These are phyloP conservation scores for Pestalotiopsis sp. DNA, from an alignment of 2,329 filamentous ascomycete genomes.

Conservation along the genomic window DNA sequence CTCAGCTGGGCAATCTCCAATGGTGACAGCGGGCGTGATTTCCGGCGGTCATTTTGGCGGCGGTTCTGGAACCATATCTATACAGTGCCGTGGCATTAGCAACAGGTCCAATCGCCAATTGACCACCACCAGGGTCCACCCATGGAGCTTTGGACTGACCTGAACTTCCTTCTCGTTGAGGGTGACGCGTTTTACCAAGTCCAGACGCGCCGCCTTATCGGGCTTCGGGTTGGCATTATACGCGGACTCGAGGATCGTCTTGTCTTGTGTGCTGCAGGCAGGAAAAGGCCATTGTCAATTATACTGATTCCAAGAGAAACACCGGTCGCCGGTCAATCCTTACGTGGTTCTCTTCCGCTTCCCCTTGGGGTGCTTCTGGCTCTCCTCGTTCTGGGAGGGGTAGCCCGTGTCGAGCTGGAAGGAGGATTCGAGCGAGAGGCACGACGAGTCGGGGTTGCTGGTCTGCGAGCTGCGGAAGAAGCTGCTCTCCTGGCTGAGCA, in stretches of 20 bases:
- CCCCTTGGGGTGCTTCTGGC: conserved; percentile 56
- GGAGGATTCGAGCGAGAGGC: conserved; percentile 36
- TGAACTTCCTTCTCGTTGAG: conserved; percentile 96
- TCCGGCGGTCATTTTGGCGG: conserved; percentile 88
- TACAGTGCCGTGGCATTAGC: conserved; percentile 24
- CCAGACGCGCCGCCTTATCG: conserved; percentile 83
- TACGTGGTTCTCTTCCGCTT: conserved; percentile 68
- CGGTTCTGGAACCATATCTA: conserved; percentile 99
- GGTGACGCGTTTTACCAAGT: conserved; percentile 82
- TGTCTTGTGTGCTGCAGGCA: conserved; percentile 75
- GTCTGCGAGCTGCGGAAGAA: conserved; percentile 29
- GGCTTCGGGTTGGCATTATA: conserved; percentile 87
- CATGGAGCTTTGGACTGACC: conserved; percentile 57
- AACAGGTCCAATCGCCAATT: conserved; percentile 3
- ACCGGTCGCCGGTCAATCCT: conserved; percentile 6
- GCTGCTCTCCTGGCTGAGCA: conserved; percentile 21
- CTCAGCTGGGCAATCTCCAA: conserved; percentile 71
- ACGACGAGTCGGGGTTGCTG: conserved; percentile 30
- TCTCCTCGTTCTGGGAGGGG: conserved; percentile 27
- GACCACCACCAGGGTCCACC: not conserved
- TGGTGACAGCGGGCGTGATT: conserved; percentile 79
- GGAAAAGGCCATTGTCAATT: conserved; percentile 21
- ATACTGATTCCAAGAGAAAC: conserved; percentile 1
- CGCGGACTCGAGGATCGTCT: conserved; percentile 83
- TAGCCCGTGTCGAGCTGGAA: conserved; percentile 34